phyloP scores from a whole-genome alignment of 768 basidiomycete species.

The Mycena capillaripes region DNA sequence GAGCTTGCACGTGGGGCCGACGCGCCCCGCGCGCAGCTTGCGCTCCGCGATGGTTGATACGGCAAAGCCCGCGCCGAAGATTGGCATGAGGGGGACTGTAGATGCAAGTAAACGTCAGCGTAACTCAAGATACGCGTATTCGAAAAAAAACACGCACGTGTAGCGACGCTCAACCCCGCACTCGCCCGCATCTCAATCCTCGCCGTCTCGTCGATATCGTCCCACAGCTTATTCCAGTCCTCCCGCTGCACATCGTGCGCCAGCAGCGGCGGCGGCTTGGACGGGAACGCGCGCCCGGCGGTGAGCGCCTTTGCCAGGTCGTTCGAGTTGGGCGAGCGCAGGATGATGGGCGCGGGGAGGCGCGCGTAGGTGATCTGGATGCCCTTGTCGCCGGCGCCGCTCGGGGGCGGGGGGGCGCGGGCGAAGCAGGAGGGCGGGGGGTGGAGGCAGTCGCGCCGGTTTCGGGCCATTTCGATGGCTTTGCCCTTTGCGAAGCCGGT shows the following conservation, averaged over 20 bases:
- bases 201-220: constrained; percentile 35
- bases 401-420: constrained; percentile 10
- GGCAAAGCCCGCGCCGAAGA: constrained; percentile 30
- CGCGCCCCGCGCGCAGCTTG: constrained; percentile 31
- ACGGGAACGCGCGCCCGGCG: constrained; percentile 24
- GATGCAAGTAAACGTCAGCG: no score
- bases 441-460: constrained; percentile 30
- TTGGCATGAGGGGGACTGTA: constrained; percentile 34
- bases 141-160: constrained; percentile 15
- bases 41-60: constrained; percentile 33
- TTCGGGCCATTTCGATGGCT: constrained; percentile 29
- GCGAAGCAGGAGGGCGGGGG: constrained; percentile 31
- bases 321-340: constrained; percentile 28
- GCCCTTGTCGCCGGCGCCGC: constrained; percentile 6
- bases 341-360: constrained; percentile 21
- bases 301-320: constrained; percentile 31
- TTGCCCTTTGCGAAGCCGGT: constrained; percentile 31
- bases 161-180: constrained; percentile 33
- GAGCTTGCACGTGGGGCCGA: constrained; percentile 34
- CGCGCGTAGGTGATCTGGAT: constrained; percentile 27
- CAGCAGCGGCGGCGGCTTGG: constrained; percentile 21
- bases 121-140: no score
- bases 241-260: constrained; percentile 30
- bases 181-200: constrained; percentile 32
- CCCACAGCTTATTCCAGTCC: constrained; percentile 33